Evolutionary conservation across 192 early-diverging fungal species (phyloP), one percentile per base, ranked within the genome.

Genomic region (Backusella liffmaniae): DNA sequence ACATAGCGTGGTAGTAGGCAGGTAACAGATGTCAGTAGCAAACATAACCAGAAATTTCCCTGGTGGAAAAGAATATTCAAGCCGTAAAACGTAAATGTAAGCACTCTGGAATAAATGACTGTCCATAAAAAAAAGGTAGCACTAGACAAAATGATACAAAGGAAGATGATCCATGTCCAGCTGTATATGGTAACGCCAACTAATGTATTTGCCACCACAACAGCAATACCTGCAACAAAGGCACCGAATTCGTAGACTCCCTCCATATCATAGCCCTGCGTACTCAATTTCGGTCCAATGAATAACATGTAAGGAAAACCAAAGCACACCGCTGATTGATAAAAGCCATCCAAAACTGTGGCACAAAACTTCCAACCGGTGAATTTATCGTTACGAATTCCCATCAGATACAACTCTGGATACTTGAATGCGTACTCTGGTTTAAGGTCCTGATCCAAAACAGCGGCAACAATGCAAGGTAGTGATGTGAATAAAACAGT

Each of bases 161-260:
- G 46, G 9, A 84, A 83, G 78, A 87, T 88, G 56, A 95, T 79
- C 87, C 89, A 92, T 8, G 92, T 91, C 92, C 92, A 95, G 34
- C 88, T 88, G 72, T 87, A 85, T 84, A 89, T 92, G 79, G 91
- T 96, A 68, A 95, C 76, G 6, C 88, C 89, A 65, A 95, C 90
- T 77, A 92, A 93, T 67, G 91, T 69, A 84, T 97, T 97, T 9
- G 90, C 92, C 13, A 90, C 87, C 37, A 93, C 84, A 12, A 96
- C 88, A 6, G 89, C 90, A 71, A 86, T 84, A 65, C 94, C 92
- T 2, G 94, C 90, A 21, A 93, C 88, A 7, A 91, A 75, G 0
- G 92, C 90, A 46, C 94, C 92, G 9, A 96, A 68, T 62, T 90
- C 86, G 72, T 88, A 86, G 26, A 92, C 82, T 21, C 90, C 91